These are phyloP conservation scores for Gnomoniopsis sp. DNA, from an alignment of 2,329 filamentous ascomycete species.

Conservation along the genomic window DNA sequence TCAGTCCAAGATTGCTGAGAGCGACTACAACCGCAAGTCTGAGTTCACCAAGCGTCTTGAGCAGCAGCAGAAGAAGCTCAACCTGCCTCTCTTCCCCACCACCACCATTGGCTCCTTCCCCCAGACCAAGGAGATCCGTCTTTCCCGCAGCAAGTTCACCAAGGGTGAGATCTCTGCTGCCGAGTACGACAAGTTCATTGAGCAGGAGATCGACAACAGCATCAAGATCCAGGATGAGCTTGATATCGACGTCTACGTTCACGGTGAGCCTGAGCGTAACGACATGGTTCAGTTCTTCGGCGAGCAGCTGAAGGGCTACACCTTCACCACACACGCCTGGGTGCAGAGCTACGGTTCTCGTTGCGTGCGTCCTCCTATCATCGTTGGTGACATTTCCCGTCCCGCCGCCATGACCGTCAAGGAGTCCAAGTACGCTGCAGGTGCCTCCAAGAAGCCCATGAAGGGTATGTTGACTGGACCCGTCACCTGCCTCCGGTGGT, in stretches of 20 bases:
- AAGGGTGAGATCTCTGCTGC: conserved; percentile 92
- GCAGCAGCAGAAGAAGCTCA: conserved; percentile 87
- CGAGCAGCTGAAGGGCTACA: conserved; percentile 93
- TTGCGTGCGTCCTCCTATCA: conserved; percentile 96
- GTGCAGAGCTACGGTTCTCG: conserved; percentile 96
- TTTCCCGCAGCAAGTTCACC: conserved; percentile 96
- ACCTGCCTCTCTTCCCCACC: conserved; percentile 94
- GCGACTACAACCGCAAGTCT: conserved; percentile 91
- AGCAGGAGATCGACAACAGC: conserved; percentile 95
- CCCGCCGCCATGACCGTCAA: conserved; percentile 98
- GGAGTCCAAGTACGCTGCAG: conserved; percentile 98
- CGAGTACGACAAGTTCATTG: conserved; percentile 98
- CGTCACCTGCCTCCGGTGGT: conserved; percentile 98
- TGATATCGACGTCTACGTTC: conserved; percentile 92
- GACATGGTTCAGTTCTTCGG: conserved; percentile 99
- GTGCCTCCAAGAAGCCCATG: conserved; percentile 97
- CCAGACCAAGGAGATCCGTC: conserved; percentile 97
- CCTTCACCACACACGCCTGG: conserved; percentile 99
- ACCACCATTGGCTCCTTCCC: conserved; percentile 99
- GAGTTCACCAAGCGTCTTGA: conserved; percentile 80
- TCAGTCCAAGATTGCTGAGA: conserved; percentile 78
- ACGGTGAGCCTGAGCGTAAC: conserved; percentile 99
- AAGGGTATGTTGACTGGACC: conserved; percentile 99
- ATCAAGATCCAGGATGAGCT: conserved; percentile 98
- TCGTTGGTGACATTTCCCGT: conserved; percentile 97